phyloP scores from a whole-genome alignment of 2,329 filamentous ascomycete species.

The Aspergillus vadensis region DNA sequence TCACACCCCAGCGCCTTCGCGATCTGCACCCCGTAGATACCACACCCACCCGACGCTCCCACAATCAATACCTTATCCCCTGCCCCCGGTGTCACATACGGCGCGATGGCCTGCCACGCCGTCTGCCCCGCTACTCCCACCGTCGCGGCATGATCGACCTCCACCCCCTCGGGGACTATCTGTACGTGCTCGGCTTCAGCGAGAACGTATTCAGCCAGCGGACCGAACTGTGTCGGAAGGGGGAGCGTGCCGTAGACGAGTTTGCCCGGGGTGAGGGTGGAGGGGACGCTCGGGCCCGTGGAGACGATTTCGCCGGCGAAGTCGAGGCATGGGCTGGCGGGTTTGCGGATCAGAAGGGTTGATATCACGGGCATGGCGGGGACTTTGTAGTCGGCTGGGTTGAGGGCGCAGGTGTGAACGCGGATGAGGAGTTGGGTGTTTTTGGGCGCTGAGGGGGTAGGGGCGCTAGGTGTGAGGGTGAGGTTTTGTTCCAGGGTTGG shows the following conservation, averaged over 20 bases:
- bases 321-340: conserved; percentile 55
- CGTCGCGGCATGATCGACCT: conserved; percentile 45
- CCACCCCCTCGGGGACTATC: conserved; percentile 48
- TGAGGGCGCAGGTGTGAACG: conserved; percentile 57
- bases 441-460: conserved; percentile 43
- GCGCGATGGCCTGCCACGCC: conserved; percentile 53
- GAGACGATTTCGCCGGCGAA: conserved; percentile 51
- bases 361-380: conserved; percentile 53
- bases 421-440: conserved; percentile 57
- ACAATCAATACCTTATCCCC: conserved; percentile 66
- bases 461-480: conserved; percentile 46
- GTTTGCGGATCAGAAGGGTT: conserved; percentile 42
- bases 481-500: conserved; percentile 58
- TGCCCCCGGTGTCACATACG: conserved; percentile 41
- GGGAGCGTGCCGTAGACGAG: conserved; percentile 49
- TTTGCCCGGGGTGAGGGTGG: conserved; percentile 42
- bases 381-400: conserved; percentile 67
- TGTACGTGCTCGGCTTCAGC: conserved; percentile 37
- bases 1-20: conserved; percentile 62
- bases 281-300: conserved; percentile 30
- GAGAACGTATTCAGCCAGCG: conserved; percentile 49
- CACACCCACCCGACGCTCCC: conserved; percentile 64
- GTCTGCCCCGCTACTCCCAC: conserved; percentile 52
- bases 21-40: conserved; percentile 63
- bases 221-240: conserved; percentile 41